Percentiles rank a stretch among this genome's conserved stretches.
Conservation (phyloP, 2,329 filamentous ascomycete species). For the Cylindrodendrum hubeiense region DNA sequence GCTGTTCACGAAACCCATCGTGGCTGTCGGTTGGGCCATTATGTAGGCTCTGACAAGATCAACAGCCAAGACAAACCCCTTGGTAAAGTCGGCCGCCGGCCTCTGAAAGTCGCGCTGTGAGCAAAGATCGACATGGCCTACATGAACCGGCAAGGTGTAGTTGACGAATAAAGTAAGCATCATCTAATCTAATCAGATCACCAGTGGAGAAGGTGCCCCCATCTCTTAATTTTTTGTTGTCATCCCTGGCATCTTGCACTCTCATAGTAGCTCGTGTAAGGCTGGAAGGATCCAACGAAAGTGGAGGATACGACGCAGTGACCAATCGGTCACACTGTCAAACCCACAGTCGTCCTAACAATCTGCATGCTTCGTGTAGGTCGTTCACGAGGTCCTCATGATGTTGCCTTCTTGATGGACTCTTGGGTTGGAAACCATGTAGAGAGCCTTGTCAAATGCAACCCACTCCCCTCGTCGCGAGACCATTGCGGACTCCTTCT, state of each 20-base stretch:
- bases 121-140: slow-evolving; percentile 11
- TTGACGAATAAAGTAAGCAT: slow-evolving; percentile 2
- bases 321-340: slow-evolving; percentile 12
- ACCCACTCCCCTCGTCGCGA: neutral
- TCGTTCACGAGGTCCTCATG: neutral
- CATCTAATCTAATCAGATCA: slow-evolving; percentile 34
- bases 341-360: neutral
- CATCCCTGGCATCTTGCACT: neutral
- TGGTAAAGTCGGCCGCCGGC: slow-evolving; percentile 2
- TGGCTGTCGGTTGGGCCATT: neutral
- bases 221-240: slow-evolving; percentile 1
- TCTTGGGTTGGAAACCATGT: neutral
- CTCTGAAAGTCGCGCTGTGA: neutral
- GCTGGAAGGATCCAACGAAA: slow-evolving; percentile 17
- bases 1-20: neutral
- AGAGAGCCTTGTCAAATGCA: neutral
- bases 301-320: slow-evolving; percentile 5
- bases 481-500: slow-evolving; percentile 4
- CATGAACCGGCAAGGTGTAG: neutral
- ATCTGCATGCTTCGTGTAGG: slow-evolving; percentile 18
- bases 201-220: slow-evolving; percentile 7
- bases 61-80: slow-evolving; percentile 2
- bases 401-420: neutral
- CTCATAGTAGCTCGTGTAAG: slow-evolving; percentile 16
- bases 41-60: neutral